Base-by-base conservation (phyloP, 2,329 filamentous ascomycete genomes). In the Colletotrichum tabaci region DNA sequence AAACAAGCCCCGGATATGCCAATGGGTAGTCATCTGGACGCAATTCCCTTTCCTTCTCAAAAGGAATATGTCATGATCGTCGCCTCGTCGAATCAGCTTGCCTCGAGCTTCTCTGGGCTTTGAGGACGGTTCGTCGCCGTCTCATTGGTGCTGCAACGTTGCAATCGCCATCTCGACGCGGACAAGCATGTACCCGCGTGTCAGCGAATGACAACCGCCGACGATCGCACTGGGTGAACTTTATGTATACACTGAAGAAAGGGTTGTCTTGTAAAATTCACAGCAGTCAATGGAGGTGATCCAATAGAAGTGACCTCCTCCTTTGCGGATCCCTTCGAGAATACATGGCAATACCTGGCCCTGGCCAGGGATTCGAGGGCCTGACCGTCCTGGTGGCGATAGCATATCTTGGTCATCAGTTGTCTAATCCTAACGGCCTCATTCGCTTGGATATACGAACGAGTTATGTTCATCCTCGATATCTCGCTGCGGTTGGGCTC, bases 111-210 rank as follows among this genome's bases (percentile, higher is more conserved):
- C 30, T 26, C n/a, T 26, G 56, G 47, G 16, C 5, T 38, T 40
- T 35, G 47, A 26, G 26, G 26, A 35, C 26, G 53, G 61, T 66
- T 65, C 65, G 55, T 66, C 66, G 66, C 66, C 44, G 18, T 66
- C 47, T 70, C 42, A 70, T 70, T 72, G 66, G 60, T 53, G 55
- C 23, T 66, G 66, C 66, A 72, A 72, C 69, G 69, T 72, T 72
- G 69, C 69, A 70, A 66, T 72, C 66, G 50, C 35, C 26, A 66
- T 61, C 66, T 65, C n/a, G 23, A 65, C 60, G 40, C 23, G 46
- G 49, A 50, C 56, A 67, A 67, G 67, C 50, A 56, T 62, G 50
- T 35, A 23, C 55, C 26, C 46, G n/a, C 30, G 4, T 13, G n/a
- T 44, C 30, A 50, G 52, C 68, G 57, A 67, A 67, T 71, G 35